phyloP scores from a whole-genome alignment of 1,284 basidiomycete genomes.

The Cutaneotrichosporon sp. region DNA sequence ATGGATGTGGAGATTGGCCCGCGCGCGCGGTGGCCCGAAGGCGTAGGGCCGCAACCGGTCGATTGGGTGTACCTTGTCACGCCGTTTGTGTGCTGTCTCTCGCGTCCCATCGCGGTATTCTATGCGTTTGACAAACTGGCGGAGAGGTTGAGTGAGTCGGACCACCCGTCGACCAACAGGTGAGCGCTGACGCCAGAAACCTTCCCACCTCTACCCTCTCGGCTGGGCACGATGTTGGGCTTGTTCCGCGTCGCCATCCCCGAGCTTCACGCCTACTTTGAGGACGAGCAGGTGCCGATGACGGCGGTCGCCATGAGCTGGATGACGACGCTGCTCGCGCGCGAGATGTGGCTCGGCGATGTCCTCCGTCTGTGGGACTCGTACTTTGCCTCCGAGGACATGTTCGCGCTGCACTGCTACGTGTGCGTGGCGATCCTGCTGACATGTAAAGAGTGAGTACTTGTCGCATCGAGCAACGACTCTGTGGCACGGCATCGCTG shows the following conservation, averaged over 20 bases:
- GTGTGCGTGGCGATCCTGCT: slow-evolving; percentile 44
- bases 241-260: slow-evolving; percentile 41
- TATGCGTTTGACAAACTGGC: slow-evolving; percentile 39
- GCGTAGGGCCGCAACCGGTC: slow-evolving; percentile 18
- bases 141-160: slow-evolving; percentile 35
- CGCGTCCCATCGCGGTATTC: slow-evolving; percentile 36
- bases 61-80: slow-evolving; percentile 45
- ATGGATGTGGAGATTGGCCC: slow-evolving; percentile 3
- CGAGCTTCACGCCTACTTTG: slow-evolving; percentile 45
- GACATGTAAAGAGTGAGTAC: slow-evolving; percentile 44
- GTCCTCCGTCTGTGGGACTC: slow-evolving; percentile 45
- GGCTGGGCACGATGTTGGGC: slow-evolving; percentile 39
- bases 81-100: slow-evolving; percentile 42
- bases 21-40: slow-evolving; percentile 2
- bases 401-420: slow-evolving; percentile 46
- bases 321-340: slow-evolving; percentile 40
- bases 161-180: background rate
- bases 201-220: slow-evolving; percentile 40
- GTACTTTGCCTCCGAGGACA: slow-evolving; percentile 43
- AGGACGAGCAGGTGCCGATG: slow-evolving; percentile 47
- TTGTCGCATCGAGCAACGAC: background rate
- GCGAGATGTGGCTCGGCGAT: slow-evolving; percentile 46
- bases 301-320: slow-evolving; percentile 41
- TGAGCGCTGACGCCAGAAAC: slow-evolving; percentile 22
- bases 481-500: slow-evolving; percentile 13